These are phyloP conservation scores for Hanseniaspora lachancei DNA, from an alignment of 805 yeast genomes.

Conservation along the genomic window DNA sequence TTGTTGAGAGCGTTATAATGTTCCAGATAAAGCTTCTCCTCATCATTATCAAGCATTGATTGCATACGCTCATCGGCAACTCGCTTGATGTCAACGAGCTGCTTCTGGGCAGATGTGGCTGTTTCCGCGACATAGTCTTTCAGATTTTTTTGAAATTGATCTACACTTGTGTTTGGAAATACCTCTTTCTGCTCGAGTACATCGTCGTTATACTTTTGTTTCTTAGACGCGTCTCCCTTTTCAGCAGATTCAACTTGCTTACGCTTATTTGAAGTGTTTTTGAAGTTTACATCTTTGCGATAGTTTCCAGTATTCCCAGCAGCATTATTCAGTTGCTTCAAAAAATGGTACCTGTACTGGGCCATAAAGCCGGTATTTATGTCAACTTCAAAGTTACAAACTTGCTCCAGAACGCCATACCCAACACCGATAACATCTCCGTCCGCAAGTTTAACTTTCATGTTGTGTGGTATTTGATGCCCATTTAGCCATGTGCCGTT, in stretches of 20 bases:
- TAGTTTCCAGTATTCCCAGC: background rate
- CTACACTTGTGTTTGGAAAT: too few relatives aligned
- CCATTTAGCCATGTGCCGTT: slow-evolving; percentile 87
- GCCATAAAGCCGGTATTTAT: slow-evolving; percentile 26
- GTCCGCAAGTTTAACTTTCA: slow-evolving; percentile 68
- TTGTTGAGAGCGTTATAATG: background rate
- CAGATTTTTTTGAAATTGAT: background rate
- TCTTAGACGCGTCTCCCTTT: background rate
- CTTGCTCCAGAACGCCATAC: slow-evolving; percentile 64
- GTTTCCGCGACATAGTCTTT: background rate
- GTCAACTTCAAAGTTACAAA: slow-evolving; percentile 36
- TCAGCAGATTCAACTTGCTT: background rate
- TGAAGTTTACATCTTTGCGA: background rate
- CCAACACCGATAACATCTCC: slow-evolving; percentile 93
- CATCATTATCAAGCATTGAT: background rate
- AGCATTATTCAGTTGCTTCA: background rate
- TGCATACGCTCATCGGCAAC: background rate
- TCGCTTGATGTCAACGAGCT: background rate
- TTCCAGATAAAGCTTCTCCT: background rate
- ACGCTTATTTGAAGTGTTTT: background rate
- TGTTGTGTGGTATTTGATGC: slow-evolving; percentile 55
- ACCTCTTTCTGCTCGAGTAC: too few relatives aligned
- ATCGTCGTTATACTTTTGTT: too few relatives aligned
- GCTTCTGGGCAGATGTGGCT: background rate
- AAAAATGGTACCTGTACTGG: slow-evolving; percentile 2